These are phyloP conservation scores for Gonium pectorale DNA, from an alignment of 139 green algal genomes.

Conservation along the genomic window DNA sequence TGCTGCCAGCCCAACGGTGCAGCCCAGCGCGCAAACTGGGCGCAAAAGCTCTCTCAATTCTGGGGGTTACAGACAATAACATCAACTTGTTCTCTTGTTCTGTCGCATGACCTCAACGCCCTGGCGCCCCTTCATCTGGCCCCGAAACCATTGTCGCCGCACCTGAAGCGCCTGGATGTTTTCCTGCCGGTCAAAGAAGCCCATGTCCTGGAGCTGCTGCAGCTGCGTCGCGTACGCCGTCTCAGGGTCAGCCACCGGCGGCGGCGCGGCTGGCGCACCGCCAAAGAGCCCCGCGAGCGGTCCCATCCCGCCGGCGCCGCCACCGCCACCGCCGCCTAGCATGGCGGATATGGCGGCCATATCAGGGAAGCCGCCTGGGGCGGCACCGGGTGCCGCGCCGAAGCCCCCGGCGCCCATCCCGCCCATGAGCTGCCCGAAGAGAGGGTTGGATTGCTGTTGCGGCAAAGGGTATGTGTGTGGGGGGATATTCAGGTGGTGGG, in stretches of 20 bases:
- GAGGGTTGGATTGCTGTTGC: conserved; percentile 31
- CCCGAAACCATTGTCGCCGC: too few relatives aligned
- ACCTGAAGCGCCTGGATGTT: conserved; percentile 55
- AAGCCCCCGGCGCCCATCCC: not conserved
- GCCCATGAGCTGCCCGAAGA: conserved; percentile 41
- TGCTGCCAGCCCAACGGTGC: too few relatives aligned
- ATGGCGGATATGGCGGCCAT: conserved; percentile 48
- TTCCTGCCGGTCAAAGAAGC: conserved; percentile 81
- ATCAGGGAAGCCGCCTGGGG: conserved; percentile 32
- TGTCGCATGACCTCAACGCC: too few relatives aligned
- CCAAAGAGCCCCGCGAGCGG: conserved; percentile 17
- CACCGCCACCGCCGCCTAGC: conserved; percentile 44
- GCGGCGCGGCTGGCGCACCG: conserved; percentile 1
- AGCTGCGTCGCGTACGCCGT: conserved; percentile 88
- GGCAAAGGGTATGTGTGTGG: too few relatives aligned
- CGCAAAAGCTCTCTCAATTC: too few relatives aligned
- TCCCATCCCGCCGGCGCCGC: conserved; percentile 20
- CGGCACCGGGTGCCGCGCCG: not conserved
- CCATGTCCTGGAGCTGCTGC: conserved; percentile 93
- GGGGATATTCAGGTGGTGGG: too few relatives aligned
- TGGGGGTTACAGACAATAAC: too few relatives aligned
- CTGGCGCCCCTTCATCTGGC: too few relatives aligned
- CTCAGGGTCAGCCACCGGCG: conserved; percentile 78
- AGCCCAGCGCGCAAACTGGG: too few relatives aligned
- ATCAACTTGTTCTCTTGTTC: too few relatives aligned